Base-by-base conservation (phyloP, 2,329 filamentous ascomycete species). In the Hypoxylon sp. region DNA sequence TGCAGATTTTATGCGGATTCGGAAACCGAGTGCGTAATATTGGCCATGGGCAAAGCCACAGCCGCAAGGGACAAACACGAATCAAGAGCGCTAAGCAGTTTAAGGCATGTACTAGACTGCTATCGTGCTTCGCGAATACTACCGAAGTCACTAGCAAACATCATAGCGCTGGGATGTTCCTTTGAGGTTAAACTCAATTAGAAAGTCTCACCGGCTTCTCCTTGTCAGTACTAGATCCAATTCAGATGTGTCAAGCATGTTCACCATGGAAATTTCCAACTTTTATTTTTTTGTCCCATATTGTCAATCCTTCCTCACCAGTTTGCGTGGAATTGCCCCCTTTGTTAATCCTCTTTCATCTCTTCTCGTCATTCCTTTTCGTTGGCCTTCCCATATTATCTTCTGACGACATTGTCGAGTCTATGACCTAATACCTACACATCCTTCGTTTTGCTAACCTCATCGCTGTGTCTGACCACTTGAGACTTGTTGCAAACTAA, bases 161-260 rank as follows among this genome's bases (percentile, higher is more conserved):
- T 66, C 63, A 63, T 66, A 68, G 66, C 63, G 63, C 46, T 45
- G 60, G 65, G 62, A 65, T 68, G 39, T 54, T 58, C 58, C 62
- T 57, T 29, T 23, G 43, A 63, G 25, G 56, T 66, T 58, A 61
- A 66, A 69, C 66, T 66, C 66, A 63, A 69, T 69, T 66, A 25
- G 58, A 62, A n/a, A 39, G 59, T 32, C 54, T 61, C 46, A 12
- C 62, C 54, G 62, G 61, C 25, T 3, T 27, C 3, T 6, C 25
- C 30, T 4, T 34, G 9, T 30, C 50, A 27, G 25, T 48, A 48
- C 47, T 61, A 39, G 41, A 48, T 65, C 46, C 43, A 52, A 46
- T 47, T 34, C 21, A 57, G 60, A 63, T 53, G n/a, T 57, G 27
- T 34, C 63, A 51, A 41, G 53, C 61, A 60, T 45, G n/a, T n/a